phyloP scores from a whole-genome alignment of 805 yeast species.

The Maudiozyma turicensis region DNA sequence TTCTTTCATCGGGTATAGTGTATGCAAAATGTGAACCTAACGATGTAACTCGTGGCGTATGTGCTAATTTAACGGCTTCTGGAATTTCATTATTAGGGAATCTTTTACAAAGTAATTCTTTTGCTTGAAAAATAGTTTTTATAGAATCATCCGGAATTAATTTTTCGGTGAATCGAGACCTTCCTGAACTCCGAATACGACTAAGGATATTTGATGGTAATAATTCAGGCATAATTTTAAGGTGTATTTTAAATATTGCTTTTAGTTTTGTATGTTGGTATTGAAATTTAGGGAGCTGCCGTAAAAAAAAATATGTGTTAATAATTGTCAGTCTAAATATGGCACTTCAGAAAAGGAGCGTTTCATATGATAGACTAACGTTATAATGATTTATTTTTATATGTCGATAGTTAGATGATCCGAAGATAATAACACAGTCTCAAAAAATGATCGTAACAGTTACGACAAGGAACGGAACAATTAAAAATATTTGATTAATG shows the following conservation, averaged over 20 bases:
- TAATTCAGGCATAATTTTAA: not conserved
- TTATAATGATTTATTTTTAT: too few relatives aligned
- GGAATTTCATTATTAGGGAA: constrained; percentile 13
- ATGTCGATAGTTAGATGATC: too few relatives aligned
- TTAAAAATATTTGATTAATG: too few relatives aligned
- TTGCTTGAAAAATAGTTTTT: constrained; percentile 25
- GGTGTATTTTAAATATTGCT: not conserved
- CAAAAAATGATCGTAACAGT: too few relatives aligned
- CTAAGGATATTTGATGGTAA: not conserved
- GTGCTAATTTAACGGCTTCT: constrained; percentile 24
- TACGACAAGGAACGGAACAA: too few relatives aligned
- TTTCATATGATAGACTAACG: too few relatives aligned
- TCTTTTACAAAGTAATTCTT: constrained; percentile 16
- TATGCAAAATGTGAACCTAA: constrained; percentile 63
- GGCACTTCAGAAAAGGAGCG: too few relatives aligned
- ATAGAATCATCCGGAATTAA: constrained; percentile 25
- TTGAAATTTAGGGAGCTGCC: too few relatives aligned
- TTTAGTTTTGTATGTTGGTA: too few relatives aligned
- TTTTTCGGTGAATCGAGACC: constrained; percentile 17
- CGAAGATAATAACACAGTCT: too few relatives aligned
- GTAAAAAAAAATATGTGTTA: too few relatives aligned
- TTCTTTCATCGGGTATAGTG: constrained; percentile 55
- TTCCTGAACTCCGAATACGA: constrained; percentile 14
- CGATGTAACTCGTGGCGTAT: constrained; percentile 41
- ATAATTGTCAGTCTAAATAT: too few relatives aligned